Conservation (phyloP, 257 asterid genomes). For the Ophiorrhiza pumila region DNA sequence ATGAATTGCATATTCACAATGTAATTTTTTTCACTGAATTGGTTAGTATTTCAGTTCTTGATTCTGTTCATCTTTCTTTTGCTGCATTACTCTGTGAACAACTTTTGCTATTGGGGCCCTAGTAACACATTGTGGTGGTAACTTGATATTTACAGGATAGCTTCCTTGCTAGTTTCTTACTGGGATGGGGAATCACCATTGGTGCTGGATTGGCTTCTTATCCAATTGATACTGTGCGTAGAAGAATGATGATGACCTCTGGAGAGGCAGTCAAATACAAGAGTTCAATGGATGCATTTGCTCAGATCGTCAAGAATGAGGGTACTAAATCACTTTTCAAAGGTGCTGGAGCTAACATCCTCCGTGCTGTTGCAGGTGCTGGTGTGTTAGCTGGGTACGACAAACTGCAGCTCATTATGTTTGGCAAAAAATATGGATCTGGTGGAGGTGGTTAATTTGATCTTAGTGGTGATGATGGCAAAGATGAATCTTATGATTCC, state of each 20-base stretch:
- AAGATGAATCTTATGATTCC: constrained; percentile 17
- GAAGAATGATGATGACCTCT: constrained; percentile 92
- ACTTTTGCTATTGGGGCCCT: neutral
- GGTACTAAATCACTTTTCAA: constrained; percentile 65
- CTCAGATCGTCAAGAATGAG: constrained; percentile 60
- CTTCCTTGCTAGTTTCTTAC: constrained; percentile 72
- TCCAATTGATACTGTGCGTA: constrained; percentile 73
- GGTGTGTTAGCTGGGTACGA: constrained; percentile 80
- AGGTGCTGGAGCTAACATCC: constrained; percentile 79
- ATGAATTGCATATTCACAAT: neutral
- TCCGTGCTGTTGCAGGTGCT: constrained; percentile 81
- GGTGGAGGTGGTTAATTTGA: constrained; percentile 49
- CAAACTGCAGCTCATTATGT: constrained; percentile 57
- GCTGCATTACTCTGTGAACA: neutral
- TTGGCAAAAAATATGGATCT: constrained; percentile 70
- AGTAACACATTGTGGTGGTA: neutral
- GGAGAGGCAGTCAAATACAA: constrained; percentile 75
- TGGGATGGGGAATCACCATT: constrained; percentile 76
- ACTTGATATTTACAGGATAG: constrained; percentile 46
- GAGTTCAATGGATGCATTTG: constrained; percentile 60
- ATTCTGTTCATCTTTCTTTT: neutral
- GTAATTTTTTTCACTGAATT: neutral
- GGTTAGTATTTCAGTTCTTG: neutral
- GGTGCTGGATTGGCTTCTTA: constrained; percentile 78
- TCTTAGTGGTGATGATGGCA: constrained; percentile 28